A percentile compares a stretch with the other conserved stretches of the same genome.
Conservation (phyloP, 768 basidiomycete species). For the Cyclocybe cylindracea region DNA sequence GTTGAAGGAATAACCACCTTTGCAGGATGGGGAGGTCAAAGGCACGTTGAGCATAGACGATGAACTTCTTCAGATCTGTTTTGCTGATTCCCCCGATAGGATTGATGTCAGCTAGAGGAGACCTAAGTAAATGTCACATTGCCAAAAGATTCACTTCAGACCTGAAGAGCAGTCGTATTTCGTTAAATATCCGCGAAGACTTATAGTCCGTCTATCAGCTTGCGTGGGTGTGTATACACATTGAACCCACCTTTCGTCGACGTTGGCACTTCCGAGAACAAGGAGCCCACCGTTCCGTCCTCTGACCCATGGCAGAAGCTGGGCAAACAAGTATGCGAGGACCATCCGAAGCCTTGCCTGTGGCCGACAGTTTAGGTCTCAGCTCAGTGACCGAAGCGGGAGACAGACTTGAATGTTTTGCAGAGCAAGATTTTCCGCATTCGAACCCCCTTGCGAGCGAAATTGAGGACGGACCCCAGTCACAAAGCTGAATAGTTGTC, state of each 20-base stretch:
- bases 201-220: slow-evolving; percentile 26
- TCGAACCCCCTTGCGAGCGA: slow-evolving; percentile 82
- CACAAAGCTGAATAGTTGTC: slow-evolving; percentile 80
- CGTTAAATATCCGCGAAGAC: slow-evolving; percentile 93
- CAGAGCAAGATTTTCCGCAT: slow-evolving; percentile 91
- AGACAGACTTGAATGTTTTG: slow-evolving; percentile 88
- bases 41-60: slow-evolving; percentile 73
- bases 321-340: slow-evolving; percentile 91
- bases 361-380: neutral
- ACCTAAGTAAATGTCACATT: neutral
- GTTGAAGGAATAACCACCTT: slow-evolving; percentile 49
- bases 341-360: slow-evolving; percentile 95
- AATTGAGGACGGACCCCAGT: slow-evolving; percentile 68
- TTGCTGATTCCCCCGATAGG: slow-evolving; percentile 99
- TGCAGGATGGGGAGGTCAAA: slow-evolving; percentile 86
- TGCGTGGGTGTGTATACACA: neutral
- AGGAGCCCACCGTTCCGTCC: slow-evolving; percentile 84
- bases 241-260: slow-evolving; percentile 84
- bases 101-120: slow-evolving; percentile 83
- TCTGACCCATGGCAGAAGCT: slow-evolving; percentile 89
- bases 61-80: slow-evolving; percentile 95
- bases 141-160: slow-evolving; percentile 24
- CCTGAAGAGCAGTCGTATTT: slow-evolving; percentile 97
- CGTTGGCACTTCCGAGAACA: slow-evolving; percentile 97
- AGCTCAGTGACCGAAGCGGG: neutral